Evolutionary conservation across 140 eudicot species (phyloP).

Genomic region (Oenanthe javanica): DNA sequence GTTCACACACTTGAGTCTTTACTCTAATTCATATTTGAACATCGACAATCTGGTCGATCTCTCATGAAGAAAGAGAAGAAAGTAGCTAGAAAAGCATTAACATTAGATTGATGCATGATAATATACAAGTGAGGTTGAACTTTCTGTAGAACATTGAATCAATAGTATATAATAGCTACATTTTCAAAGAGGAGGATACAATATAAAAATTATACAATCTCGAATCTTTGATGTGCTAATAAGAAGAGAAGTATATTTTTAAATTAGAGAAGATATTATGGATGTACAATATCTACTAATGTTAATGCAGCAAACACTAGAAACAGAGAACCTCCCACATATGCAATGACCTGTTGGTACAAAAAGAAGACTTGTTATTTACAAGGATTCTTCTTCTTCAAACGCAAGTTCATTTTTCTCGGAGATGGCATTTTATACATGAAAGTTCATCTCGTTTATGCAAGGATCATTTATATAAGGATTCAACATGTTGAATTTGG

Average conservation of each 20-base stretch:
- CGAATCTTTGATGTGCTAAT: neutral
- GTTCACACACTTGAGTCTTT: neutral
- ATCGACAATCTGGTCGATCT: neutral
- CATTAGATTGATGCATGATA: neutral
- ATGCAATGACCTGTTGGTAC: conserved; percentile 65
- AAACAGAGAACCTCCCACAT: conserved; percentile 76
- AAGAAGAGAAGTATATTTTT: no score
- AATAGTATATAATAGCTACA: neutral
- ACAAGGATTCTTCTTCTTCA: neutral
- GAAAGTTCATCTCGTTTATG: neutral
- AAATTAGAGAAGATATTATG: neutral
- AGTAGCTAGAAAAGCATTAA: neutral
- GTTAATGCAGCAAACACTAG: conserved; percentile 81
- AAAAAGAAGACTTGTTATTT: neutral
- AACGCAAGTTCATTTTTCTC: neutral
- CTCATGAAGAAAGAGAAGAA: neutral
- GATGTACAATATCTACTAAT: conserved; percentile 51
- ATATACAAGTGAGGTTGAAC: neutral
- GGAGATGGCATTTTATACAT: neutral
- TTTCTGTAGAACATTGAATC: neutral
- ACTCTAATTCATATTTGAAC: neutral
- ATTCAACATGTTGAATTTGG: neutral
- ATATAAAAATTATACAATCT: neutral
- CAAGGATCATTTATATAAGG: neutral
- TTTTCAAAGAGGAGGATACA: neutral